phyloP scores from a whole-genome alignment of 140 eudicot genomes.

The Erigeron philadelphicus region DNA sequence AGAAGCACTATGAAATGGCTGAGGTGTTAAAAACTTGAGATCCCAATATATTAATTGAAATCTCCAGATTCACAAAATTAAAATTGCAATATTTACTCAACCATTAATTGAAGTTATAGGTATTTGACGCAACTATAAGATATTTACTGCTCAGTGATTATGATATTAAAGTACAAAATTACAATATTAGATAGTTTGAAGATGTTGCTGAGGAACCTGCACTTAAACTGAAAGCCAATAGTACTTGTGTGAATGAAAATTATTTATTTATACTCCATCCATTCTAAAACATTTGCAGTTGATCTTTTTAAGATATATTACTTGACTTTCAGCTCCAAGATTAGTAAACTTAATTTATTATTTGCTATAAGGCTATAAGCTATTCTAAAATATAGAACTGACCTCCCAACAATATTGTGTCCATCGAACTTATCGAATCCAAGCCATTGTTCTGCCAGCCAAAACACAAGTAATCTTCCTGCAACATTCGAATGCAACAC shows the following conservation, averaged over 20 bases:
- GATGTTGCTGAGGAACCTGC: background rate
- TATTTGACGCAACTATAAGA: background rate
- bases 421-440: constrained; percentile 50
- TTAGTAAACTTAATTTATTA: constrained; percentile 2
- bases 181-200: background rate
- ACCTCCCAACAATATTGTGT: constrained; percentile 84
- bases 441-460: constrained; percentile 91
- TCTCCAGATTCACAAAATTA: background rate
- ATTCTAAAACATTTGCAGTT: constrained; percentile 2
- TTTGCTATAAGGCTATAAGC: background rate
- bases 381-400: constrained; percentile 1
- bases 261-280: constrained; percentile 7
- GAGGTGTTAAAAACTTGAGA: background rate
- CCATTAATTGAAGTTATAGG: constrained; percentile 1
- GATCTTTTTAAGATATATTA: background rate
- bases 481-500: constrained; percentile 23
- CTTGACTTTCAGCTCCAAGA: constrained; percentile 10
- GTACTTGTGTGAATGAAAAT: background rate
- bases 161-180: background rate
- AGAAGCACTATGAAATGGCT: background rate
- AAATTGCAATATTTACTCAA: background rate
- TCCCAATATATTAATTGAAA: background rate
- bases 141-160: background rate
- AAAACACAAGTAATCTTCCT: constrained; percentile 80
- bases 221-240: background rate